Conservation (phyloP, 2,329 filamentous ascomycete species). For the Alternaria consortialis region DNA sequence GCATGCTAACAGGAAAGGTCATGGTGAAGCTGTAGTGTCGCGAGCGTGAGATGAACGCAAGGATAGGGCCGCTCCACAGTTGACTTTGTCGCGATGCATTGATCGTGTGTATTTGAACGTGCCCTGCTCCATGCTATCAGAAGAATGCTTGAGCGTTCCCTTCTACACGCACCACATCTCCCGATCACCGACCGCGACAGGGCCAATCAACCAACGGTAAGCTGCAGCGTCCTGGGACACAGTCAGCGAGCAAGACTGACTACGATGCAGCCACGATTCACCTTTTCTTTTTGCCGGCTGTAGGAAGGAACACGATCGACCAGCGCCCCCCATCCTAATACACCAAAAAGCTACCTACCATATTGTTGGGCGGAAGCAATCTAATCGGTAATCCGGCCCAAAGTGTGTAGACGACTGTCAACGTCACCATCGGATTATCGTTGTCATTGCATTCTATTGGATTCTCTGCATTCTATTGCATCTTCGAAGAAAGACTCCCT, state of each 20-base stretch:
- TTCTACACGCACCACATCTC: constrained; percentile 29
- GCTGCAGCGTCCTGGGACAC: constrained; percentile 27
- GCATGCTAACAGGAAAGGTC: constrained; percentile 37
- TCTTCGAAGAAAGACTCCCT: too few species aligned
- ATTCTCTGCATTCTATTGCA: background rate
- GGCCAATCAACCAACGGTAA: constrained; percentile 20
- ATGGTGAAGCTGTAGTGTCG: constrained; percentile 40
- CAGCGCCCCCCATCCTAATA: constrained; percentile 6
- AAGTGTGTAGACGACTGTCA: constrained; percentile 5
- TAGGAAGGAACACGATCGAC: constrained; percentile 20
- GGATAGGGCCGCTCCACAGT: constrained; percentile 43
- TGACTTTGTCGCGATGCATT: constrained; percentile 35
- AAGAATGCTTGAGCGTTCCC: constrained; percentile 27
- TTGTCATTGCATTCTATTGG: background rate
- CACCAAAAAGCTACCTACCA: constrained; percentile 2
- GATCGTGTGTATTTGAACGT: constrained; percentile 46
- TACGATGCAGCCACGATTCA: constrained; percentile 27
- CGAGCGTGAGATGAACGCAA: constrained; percentile 40
- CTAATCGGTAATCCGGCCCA: constrained; percentile 12
- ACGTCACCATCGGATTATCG: constrained; percentile 6
- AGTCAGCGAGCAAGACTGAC: constrained; percentile 36
- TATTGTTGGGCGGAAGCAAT: constrained; percentile 27
- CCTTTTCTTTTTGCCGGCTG: constrained; percentile 30
- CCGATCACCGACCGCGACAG: constrained; percentile 30
- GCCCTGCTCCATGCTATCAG: constrained; percentile 35